These are phyloP conservation scores for Przewalskia tangutica DNA, from an alignment of 257 asterid genomes.

Conservation along the genomic window DNA sequence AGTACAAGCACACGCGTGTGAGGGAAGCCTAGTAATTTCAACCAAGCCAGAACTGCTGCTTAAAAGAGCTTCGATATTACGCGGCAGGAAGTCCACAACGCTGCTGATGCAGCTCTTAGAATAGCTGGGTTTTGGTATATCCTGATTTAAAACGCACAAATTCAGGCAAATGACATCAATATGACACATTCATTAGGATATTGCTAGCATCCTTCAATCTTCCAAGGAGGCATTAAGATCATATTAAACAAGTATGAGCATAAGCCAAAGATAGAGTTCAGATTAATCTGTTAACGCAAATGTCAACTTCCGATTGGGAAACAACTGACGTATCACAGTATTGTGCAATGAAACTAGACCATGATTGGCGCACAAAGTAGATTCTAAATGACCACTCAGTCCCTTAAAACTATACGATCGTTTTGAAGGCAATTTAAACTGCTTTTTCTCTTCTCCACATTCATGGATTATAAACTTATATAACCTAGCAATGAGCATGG, in stretches of 20 bases:
- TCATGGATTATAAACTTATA: not conserved
- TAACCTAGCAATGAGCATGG: not conserved
- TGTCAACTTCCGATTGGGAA: not conserved
- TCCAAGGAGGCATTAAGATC: not conserved
- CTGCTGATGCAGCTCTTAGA: constrained; percentile 68
- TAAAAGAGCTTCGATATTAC: constrained; percentile 84
- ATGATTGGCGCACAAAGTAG: not conserved
- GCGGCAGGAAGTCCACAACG: constrained; percentile 88
- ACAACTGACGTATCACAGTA: not conserved
- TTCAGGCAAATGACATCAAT: constrained; percentile 1
- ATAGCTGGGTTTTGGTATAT: constrained; percentile 93
- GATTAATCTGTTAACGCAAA: not conserved
- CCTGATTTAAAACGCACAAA: constrained; percentile 25
- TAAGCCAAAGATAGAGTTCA: not conserved
- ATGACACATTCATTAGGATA: not conserved
- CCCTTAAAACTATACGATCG: not conserved
- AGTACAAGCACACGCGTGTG: not conserved
- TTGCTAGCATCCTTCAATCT: not conserved
- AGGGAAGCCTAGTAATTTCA: not conserved
- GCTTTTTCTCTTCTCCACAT: not conserved
- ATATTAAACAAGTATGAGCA: not conserved
- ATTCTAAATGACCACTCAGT: not conserved
- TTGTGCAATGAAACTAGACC: not conserved
- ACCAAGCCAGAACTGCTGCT: constrained; percentile 14
- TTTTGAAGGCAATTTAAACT: not conserved